Conservation (phyloP, 768 basidiomycete species). For the Amanita pallidorosea region DNA sequence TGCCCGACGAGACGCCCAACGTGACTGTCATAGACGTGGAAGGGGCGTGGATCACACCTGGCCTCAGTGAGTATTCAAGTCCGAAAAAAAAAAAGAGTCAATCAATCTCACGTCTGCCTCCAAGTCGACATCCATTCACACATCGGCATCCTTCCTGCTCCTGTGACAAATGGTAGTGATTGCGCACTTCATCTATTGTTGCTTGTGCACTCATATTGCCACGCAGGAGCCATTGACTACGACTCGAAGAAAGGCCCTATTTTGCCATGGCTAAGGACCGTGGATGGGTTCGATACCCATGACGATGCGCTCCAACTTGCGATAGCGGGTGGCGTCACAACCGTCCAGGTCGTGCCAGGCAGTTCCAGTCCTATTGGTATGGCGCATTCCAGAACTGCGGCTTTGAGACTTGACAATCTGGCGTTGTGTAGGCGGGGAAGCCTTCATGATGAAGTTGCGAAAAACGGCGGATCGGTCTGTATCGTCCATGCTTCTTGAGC, state of each 20-base stretch:
- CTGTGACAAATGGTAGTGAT: slow-evolving; percentile 34
- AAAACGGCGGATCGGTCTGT: slow-evolving; percentile 67
- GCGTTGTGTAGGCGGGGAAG: slow-evolving; percentile 59
- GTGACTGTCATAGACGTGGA: slow-evolving; percentile 47
- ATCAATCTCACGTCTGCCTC: slow-evolving; percentile 8
- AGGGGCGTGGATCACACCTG: slow-evolving; percentile 61
- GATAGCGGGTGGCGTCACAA: slow-evolving; percentile 83
- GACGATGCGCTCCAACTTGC: slow-evolving; percentile 66
- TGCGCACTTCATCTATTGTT: not conserved
- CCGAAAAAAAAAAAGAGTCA: slow-evolving; percentile 13
- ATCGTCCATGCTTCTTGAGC: slow-evolving; percentile 76
- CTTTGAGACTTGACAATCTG: not conserved
- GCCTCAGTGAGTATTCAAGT: slow-evolving; percentile 33
- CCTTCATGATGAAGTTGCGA: slow-evolving; percentile 79
- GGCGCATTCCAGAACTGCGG: not conserved
- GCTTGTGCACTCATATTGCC: not conserved
- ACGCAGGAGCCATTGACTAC: slow-evolving; percentile 4
- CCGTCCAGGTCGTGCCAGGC: slow-evolving; percentile 74
- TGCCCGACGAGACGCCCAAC: slow-evolving; percentile 28
- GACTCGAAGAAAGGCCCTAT: slow-evolving; percentile 53
- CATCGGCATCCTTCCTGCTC: slow-evolving; percentile 60
- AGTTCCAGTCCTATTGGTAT: slow-evolving; percentile 65
- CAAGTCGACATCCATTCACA: slow-evolving; percentile 73
- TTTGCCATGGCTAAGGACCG: slow-evolving; percentile 67
- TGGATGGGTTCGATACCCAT: slow-evolving; percentile 83